Evolutionary conservation across 345 rosid genomes (phyloP), one percentile per base, ranked within the genome.

Genomic region (Erucastrum elatum): DNA sequence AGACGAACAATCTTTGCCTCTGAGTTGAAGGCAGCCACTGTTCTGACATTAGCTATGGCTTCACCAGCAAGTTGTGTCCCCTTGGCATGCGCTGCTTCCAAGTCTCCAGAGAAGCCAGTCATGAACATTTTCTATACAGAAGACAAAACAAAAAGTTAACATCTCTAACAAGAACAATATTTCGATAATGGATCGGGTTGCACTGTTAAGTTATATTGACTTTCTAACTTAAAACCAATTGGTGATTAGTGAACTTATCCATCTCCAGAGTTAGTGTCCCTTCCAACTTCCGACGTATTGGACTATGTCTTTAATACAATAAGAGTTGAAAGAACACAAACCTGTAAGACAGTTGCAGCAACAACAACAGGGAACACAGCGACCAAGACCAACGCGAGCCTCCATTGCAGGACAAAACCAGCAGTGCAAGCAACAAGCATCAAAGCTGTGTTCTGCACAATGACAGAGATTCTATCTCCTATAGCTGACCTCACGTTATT

Each of bases 31-130:
- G 99, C 99, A 0, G 99, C 97, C 7, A 95, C 93, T 8, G 99
- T 95, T 82, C 99, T 87, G 29, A 95, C 89, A 72, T 95, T 95
- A 74, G 94, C 96, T 78, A 95, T 95, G 69, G 99, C 98, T 78
- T 95, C 99, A 4, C 96, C 98, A 16, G 99, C 99, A 66, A 95
- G 87, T 76, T 95, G 99, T 3, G 99, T 95, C 66, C 92, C 91
- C 80, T 93, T 95, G 62, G 96, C 93, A 75, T 95, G 99, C 2
- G 98, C 91, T 2, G 88, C 96, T 85, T 95, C 99, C 8, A 95
- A 74, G 78, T 95, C 99, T 65, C 98, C 99, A 0, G 98, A 91
- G 89, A 95, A 95, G 49, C 99, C 99, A 37, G 68, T 86, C 99
- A 95, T 87, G 87, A 95, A 95, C 98, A 95, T 95, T 95, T 95